Percentiles rank a stretch among this genome's conserved stretches.
Conservation (phyloP, 306 rosid genomes). For the Cicer judaicum region DNA sequence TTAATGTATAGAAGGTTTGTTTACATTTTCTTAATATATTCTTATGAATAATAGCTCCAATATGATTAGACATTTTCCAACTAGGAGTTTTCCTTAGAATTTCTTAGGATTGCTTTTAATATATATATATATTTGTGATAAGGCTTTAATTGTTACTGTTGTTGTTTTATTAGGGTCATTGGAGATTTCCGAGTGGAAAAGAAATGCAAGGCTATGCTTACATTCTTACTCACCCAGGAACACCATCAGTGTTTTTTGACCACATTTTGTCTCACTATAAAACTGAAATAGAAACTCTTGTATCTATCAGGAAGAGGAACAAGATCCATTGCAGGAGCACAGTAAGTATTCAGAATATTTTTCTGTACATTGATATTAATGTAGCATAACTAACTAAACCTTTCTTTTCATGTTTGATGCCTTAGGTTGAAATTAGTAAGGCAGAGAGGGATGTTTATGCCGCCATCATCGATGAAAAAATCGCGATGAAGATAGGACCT, state of each 20-base stretch:
- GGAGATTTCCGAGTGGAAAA: slow-evolving; percentile 90
- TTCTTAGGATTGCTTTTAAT: too few relatives aligned
- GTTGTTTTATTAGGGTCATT: slow-evolving; percentile 73
- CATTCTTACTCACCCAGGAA: slow-evolving; percentile 96
- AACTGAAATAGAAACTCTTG: slow-evolving; percentile 63
- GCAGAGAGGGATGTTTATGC: slow-evolving; percentile 95
- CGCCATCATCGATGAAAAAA: slow-evolving; percentile 67
- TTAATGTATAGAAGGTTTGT: background rate
- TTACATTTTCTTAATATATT: background rate
- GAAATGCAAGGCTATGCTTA: slow-evolving; percentile 99
- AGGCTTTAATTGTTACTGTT: background rate
- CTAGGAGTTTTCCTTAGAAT: too few relatives aligned
- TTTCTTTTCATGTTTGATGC: slow-evolving; percentile 20
- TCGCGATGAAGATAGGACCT: slow-evolving; percentile 92
- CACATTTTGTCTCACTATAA: slow-evolving; percentile 76
- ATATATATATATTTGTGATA: background rate
- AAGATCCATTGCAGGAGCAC: slow-evolving; percentile 76
- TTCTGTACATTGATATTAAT: background rate
- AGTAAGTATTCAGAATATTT: slow-evolving; percentile 65
- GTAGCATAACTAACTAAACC: slow-evolving; percentile 11
- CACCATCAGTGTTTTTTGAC: slow-evolving; percentile 87
- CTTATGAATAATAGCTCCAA: background rate
- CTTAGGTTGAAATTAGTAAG: slow-evolving; percentile 69
- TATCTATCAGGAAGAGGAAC: slow-evolving; percentile 71
- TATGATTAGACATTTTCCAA: background rate